These are phyloP conservation scores for Bacterosira constricta DNA, from an alignment of 108 stramenopile species.

Conservation along the genomic window DNA sequence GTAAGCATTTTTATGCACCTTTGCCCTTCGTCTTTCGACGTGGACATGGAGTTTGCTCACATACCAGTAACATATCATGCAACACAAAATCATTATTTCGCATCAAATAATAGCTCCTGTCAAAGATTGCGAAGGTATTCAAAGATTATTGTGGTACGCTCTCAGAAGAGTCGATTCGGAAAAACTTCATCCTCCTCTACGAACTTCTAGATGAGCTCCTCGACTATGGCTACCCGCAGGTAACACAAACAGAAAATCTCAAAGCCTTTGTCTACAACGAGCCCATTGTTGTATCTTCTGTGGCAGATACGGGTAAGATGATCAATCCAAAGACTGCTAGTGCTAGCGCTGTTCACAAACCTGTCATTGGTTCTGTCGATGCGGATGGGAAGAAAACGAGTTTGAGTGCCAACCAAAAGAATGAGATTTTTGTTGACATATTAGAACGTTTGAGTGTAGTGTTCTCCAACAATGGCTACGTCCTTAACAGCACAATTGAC, in stretches of 20 bases:
- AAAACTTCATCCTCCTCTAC: constrained; percentile 99
- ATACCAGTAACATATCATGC: neutral
- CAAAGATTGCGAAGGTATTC: constrained; percentile 97
- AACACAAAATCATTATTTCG: constrained; percentile 8
- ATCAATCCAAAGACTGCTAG: constrained; percentile 97
- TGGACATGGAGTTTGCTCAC: neutral
- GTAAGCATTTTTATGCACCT: constrained; percentile 38
- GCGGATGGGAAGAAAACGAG: constrained; percentile 68
- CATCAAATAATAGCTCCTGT: constrained; percentile 83
- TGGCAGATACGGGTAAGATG: constrained; percentile 83
- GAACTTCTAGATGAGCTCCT: constrained; percentile 99
- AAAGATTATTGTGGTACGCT: constrained; percentile 99
- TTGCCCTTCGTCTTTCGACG: neutral
- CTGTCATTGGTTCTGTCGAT: constrained; percentile 88
- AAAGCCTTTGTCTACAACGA: constrained; percentile 99
- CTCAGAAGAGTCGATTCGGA: constrained; percentile 97
- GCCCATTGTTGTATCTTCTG: constrained; percentile 89
- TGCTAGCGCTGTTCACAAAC: constrained; percentile 94
- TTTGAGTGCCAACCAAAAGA: constrained; percentile 80
- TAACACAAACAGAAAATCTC: constrained; percentile 94
- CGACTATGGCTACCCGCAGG: constrained; percentile 99
- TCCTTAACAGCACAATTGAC: constrained; percentile 98
- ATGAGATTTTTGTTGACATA: constrained; percentile 99
- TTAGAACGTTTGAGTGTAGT: constrained; percentile 97
- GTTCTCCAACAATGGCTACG: constrained; percentile 97